Evolutionary conservation across 768 basidiomycete genomes (phyloP), one percentile per base, ranked within the genome.

Genomic region (Botryobasidium botryosum): DNA sequence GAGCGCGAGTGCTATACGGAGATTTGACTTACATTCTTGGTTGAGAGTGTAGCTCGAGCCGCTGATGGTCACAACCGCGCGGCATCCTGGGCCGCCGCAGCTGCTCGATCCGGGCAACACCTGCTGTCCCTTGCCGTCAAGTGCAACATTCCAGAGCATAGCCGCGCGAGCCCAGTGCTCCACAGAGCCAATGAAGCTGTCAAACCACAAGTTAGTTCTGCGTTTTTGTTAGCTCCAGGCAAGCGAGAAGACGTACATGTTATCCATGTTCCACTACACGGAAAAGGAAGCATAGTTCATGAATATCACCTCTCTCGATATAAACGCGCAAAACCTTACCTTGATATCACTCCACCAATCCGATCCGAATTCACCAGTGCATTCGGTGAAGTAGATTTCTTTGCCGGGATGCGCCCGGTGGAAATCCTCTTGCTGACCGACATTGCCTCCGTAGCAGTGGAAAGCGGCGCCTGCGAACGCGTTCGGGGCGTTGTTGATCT

Each of bases 261-360:
- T 76, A 48, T 75, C 67, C 68, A 77, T 72, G 49, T 77, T 74
- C 77, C 77, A 79, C 75, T 76, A 45, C n/a, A n/a, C n/a, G 32
- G 3, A 21, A 23, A 37, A 31, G 20, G 31, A 26, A 13, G 10
- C 17, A 28, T 35, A 29, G 40, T 40, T 37, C 43, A 36, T 32
- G 18, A 31, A n/a, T 23, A 29, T n/a, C 43, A 6, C 24, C 5
- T 23, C 20, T 15, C 6, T 17, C 43, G 13, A 7, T 17, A 18
- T 6, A n/a, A n/a, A n/a, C n/a, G n/a, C 17, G 39, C 46, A 10
- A 41, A 33, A 50, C 33, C 59, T 4, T 49, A 74, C 79, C 68
- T 83, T 83, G 59, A 83, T 75, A 52, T 83, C 79, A 39, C 62
- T 63, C 81, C 81, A 85, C 80, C 79, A 84, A 55, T 82, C 77